Evolutionary conservation across 2,329 filamentous ascomycete species (phyloP), one percentile per base, ranked within the genome.

Genomic region (Pezicula neosporulosa): DNA sequence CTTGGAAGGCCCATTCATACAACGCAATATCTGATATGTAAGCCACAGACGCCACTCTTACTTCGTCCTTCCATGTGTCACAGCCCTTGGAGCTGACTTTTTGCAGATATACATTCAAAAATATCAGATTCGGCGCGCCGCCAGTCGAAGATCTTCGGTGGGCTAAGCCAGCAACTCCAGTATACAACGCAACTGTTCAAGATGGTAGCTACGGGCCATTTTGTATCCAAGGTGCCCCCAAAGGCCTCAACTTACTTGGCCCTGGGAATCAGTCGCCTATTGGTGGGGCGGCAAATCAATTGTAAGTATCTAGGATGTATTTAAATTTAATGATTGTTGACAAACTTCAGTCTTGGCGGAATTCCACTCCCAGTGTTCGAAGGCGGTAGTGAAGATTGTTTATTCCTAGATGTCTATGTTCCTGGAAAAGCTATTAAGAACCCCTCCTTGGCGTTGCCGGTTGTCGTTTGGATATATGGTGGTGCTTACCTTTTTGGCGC

Each of bases 391-490:
- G 74, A 77, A 56, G 74, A 77, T 51, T 77, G 75, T 52, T 60
- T 72, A 10, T 77, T 73, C 53, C 57, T 77, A 12, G 74, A 76
- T 52, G 68, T 77, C 4, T 66, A 68, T 47, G 69, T 70, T 6
- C 73, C 75, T 4, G 61, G 63, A 6, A 69, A 69, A 49, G 73
- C 71, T 0, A 59, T 76, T 18, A 57, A 66, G 16, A 61, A 68
- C 24, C 30, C 15, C 16, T 30, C 24, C 3, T 18, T 27, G 47
- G 47, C 36, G 46, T 52, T 63, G 63, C 69, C 74, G 0, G 74
- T 77, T 0, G 50, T 77, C 2, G 69, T 76, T 8, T 76, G 70
- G 69, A 74, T 77, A 39, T 75, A 77, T 52, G 74, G 74, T 9
- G 73, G 74, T 2, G 74, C 72, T 13, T 76, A 75, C 46, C 65